Base-by-base conservation (phyloP, 768 basidiomycete genomes). In the Hygrophorus russula region DNA sequence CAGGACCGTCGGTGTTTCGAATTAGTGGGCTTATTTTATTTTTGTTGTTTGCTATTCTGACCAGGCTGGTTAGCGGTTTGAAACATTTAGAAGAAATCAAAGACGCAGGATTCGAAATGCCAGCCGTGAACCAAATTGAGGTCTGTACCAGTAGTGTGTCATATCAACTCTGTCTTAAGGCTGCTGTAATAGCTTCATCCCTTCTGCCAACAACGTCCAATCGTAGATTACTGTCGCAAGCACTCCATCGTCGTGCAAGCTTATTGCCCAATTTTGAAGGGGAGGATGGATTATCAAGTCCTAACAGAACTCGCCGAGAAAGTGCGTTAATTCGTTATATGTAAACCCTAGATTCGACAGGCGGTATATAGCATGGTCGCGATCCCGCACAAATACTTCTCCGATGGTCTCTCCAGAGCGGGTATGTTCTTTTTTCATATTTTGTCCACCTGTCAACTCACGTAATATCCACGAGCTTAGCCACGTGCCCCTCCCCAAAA, bases 371-470 rank as follows among this genome's bases (percentile, higher is more conserved):
- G 80, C 59, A 78, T 50, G 59, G 61, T 33, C 74, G 76, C 43
- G 74, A 80, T 33, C 72, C 74, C 4, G 80, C 89, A 13, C 92
- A 96, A 54, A 68, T 94, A 36, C 71, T 96, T 12, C 64, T 96
- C 44, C 76, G 93, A 17, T 96, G 91, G 88, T 92, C 89, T 20
- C 64, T 97, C 30, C 92, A 96, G 58, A 76, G 73, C 54, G 79
- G 80, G 84, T 85, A 52, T 39, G 74, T 62, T 43, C 36, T 43
- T 14, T 30, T 20, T 19, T 17, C n/a, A n/a, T n/a, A n/a, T n/a
- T n/a, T n/a, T n/a, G n/a, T 6, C 7, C 15, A 29, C 27, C 20
- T 41, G 30, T n/a, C 11, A 38, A 20, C 15, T 34, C 27, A 32
- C 5, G 24, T 19, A 31, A 40, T 14, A n/a, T 19, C 11, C 24